These are phyloP conservation scores for Geum urbanum DNA, from an alignment of 306 rosid species.

Conservation along the genomic window DNA sequence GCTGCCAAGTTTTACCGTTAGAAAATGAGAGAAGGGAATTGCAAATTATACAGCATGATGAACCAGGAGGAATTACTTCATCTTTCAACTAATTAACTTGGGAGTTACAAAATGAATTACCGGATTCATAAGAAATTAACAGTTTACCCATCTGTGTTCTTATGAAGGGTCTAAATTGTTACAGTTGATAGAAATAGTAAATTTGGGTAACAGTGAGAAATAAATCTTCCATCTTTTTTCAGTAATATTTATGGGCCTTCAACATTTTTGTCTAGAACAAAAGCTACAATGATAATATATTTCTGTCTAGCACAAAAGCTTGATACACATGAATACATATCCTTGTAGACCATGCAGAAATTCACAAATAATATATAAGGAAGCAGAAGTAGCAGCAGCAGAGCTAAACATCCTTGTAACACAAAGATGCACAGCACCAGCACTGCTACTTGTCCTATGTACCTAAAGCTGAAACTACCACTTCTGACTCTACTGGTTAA, in stretches of 20 bases:
- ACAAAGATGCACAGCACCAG: neutral
- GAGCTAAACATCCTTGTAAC: neutral
- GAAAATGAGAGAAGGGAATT: neutral
- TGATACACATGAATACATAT: constrained; percentile 33
- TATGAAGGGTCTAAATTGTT: neutral
- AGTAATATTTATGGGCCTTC: neutral
- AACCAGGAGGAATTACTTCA: neutral
- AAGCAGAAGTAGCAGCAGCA: constrained; percentile 32
- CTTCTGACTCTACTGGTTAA: constrained; percentile 32
- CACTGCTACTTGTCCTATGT: constrained; percentile 50
- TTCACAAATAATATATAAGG: constrained; percentile 46
- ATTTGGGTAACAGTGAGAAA: neutral
- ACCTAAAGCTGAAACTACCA: constrained; percentile 55
- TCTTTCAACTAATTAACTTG: neutral
- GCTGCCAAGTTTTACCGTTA: neutral
- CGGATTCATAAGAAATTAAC: neutral
- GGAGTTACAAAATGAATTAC: neutral
- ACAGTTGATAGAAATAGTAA: too few relatives aligned
- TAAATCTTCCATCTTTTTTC: neutral
- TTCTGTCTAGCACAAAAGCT: constrained; percentile 50
- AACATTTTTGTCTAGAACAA: neutral
- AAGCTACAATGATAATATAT: constrained; percentile 43
- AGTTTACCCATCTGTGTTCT: neutral
- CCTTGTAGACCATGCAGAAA: constrained; percentile 36
- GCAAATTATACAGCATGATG: neutral